Percentiles rank a stretch among this genome's conserved stretches.
Evolutionary conservation across 495 filamentous ascomycete species (phyloP).

Genomic region (Pseudotulostoma volvatum): DNA sequence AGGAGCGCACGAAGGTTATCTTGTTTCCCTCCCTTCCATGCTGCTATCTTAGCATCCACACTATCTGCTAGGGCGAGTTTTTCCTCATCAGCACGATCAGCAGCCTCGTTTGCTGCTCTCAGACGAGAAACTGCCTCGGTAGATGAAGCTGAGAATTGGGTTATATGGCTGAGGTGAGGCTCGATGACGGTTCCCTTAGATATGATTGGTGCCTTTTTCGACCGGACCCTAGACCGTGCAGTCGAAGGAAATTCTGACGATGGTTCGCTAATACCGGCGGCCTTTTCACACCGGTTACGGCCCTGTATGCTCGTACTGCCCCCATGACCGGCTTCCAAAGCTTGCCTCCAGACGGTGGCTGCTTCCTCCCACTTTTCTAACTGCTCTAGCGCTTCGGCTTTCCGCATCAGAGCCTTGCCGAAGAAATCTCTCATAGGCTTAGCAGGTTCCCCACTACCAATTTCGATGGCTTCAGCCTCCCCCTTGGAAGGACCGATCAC

Average conservation of each 20-base stretch:
- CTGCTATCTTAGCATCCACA: conserved; percentile 58
- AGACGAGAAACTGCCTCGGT: conserved; percentile 58
- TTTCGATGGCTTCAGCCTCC: conserved; percentile 58
- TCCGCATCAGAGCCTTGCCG: conserved; percentile 80
- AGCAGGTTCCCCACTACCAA: conserved; percentile 42
- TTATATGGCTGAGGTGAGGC: conserved; percentile 6
- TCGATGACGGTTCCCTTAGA: neutral
- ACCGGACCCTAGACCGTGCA: neutral
- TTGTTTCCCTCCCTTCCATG: conserved; percentile 77
- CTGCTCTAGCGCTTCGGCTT: conserved; percentile 89
- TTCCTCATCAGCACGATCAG: conserved; percentile 75
- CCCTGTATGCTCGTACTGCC: conserved; percentile 71
- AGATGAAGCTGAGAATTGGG: conserved; percentile 13
- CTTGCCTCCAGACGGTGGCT: conserved; percentile 57
- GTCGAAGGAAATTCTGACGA: conserved; percentile 9
- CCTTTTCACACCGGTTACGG: conserved; percentile 80
- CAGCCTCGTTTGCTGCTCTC: conserved; percentile 64
- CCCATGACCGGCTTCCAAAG: conserved; percentile 70
- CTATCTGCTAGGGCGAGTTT: conserved; percentile 75
- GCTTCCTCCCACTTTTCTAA: conserved; percentile 89
- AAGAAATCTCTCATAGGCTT: conserved; percentile 89
- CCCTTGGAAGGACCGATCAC: conserved; percentile 69
- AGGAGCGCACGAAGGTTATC: conserved; percentile 83
- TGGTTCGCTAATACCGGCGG: conserved; percentile 42
- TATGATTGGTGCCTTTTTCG: neutral